Evolutionary conservation across 495 filamentous ascomycete genomes (phyloP), one percentile per base, ranked within the genome.

Genomic region (Talaromyces ruber): DNA sequence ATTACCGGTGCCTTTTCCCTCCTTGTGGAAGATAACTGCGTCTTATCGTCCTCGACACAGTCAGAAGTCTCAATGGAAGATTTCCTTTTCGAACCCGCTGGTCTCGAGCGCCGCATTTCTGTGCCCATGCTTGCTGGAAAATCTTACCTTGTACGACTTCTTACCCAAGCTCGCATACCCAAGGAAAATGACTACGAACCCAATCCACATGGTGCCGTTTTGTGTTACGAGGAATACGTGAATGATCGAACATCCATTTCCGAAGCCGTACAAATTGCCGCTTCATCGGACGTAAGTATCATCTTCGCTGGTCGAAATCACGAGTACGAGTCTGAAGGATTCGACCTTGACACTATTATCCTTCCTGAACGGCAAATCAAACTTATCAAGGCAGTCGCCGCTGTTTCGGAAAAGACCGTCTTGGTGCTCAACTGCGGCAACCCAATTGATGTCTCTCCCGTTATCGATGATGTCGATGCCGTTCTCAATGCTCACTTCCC

Each of bases 111-210:
- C 71, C 12, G 86, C 86, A 8, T 80, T 87, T 64, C 80, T 39
- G 87, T 86, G 24, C 83, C 81, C 22, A 85, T 83, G 58, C 70
- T 89, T 1, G 73, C 80, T 37, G 76, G 72, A 7, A 81, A 75
- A 58, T 78, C 73, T 29, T 74, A 78, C 29, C 75, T 81, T 3
- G 65, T 77, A 39, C 45, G 45, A 51, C 45, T 51, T 4, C n/a
- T 51, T 22, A 51, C 45, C 6, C 45, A 51, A 22, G 45, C 45
- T 82, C 87, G 66, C 81, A 82, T 29, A 82, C 84, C 63, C 90
- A 90, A 54, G 91, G 90, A 3, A 88, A 88, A 72, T 83, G 91
- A 16, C 88, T 94, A 59, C 88, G 90, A 5, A 89, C 86, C 66
- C 86, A 84, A 67, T 84, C 87, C 66, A 82, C 86, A 64, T 82